These are phyloP conservation scores for Cryptosporidium canis DNA, from an alignment of 169 alveolate species.

Conservation along the genomic window DNA sequence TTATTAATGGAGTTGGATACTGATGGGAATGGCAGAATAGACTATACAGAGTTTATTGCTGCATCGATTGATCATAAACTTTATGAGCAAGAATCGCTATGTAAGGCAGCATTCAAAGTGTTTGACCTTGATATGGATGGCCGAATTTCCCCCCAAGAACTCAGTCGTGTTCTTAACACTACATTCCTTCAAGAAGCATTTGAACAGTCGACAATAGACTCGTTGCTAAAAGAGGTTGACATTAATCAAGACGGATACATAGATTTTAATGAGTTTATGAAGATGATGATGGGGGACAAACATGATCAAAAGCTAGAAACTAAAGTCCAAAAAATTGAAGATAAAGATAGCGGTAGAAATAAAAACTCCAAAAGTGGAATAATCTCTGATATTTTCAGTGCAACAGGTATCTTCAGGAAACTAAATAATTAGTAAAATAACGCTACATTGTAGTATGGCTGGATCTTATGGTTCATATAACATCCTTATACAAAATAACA, in stretches of 20 bases:
- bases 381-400: constrained; percentile 48
- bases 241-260: constrained; percentile 81
- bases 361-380: constrained; percentile 7
- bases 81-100: constrained; percentile 85
- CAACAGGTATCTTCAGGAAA: constrained; percentile 15
- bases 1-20: constrained; percentile 86
- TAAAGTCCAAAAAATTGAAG: constrained; percentile 8
- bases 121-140: constrained; percentile 93
- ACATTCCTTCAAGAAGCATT: constrained; percentile 80
- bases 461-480: too few species aligned
- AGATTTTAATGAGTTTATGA: constrained; percentile 78
- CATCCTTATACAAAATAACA: too few species aligned
- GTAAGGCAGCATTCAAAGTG: constrained; percentile 90
- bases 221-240: constrained; percentile 83
- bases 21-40: constrained; percentile 90
- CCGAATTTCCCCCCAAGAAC: constrained; percentile 85
- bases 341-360: background rate
- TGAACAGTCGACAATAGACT: constrained; percentile 77
- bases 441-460: too few species aligned
- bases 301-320: background rate
- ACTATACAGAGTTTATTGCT: constrained; percentile 94
- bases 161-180: constrained; percentile 76
- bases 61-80: constrained; percentile 90
- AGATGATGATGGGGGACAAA: constrained; percentile 73
- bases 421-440: background rate